Percentiles rank a stretch among this genome's conserved stretches.
phyloP scores from a whole-genome alignment of 1,139 yeast species.

The Suhomyces bribrorum region DNA sequence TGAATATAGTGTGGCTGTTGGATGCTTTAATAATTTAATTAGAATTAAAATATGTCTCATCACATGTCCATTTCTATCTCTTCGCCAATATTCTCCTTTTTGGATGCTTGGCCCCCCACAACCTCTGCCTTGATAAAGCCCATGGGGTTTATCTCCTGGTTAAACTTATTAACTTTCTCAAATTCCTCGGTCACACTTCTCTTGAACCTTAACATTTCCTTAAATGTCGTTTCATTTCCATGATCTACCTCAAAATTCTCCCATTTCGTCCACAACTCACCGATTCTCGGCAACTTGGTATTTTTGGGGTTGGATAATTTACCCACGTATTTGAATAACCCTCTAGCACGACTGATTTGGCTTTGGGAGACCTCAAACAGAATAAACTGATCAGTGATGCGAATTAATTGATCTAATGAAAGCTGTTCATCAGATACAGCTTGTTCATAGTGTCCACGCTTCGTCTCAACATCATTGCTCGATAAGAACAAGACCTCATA shows the following conservation, averaged over 20 bases:
- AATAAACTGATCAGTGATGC: conserved; percentile 40
- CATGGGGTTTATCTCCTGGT: conserved; percentile 38
- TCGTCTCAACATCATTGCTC: conserved; percentile 10
- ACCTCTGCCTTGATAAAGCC: conserved; percentile 58
- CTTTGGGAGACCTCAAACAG: conserved; percentile 49
- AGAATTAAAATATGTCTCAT: too few relatives aligned
- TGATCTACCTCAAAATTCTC: conserved; percentile 67
- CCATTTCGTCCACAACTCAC: conserved; percentile 64
- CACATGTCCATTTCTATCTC: conserved; percentile 63
- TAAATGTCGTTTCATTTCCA: conserved; percentile 73
- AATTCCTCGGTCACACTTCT: conserved; percentile 38
- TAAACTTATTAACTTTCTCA: conserved; percentile 29
- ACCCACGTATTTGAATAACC: conserved; percentile 47
- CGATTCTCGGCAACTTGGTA: conserved; percentile 15
- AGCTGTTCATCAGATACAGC: conserved; percentile 27
- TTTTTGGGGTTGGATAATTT: conserved; percentile 23
- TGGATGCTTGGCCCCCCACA: conserved; percentile 8
- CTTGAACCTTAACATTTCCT: conserved; percentile 70
- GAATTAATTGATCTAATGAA: conserved; percentile 30
- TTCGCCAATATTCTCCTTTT: conserved; percentile 44
- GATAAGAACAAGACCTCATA: conserved; percentile 18
- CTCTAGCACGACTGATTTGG: conserved; percentile 62
- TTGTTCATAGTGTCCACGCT: conserved; percentile 22
- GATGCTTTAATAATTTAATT: too few relatives aligned
- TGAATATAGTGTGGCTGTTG: too few relatives aligned